phyloP scores from a whole-genome alignment of 225 moss, liverwort and hornwort species.

The Marchantia polymorpha region DNA sequence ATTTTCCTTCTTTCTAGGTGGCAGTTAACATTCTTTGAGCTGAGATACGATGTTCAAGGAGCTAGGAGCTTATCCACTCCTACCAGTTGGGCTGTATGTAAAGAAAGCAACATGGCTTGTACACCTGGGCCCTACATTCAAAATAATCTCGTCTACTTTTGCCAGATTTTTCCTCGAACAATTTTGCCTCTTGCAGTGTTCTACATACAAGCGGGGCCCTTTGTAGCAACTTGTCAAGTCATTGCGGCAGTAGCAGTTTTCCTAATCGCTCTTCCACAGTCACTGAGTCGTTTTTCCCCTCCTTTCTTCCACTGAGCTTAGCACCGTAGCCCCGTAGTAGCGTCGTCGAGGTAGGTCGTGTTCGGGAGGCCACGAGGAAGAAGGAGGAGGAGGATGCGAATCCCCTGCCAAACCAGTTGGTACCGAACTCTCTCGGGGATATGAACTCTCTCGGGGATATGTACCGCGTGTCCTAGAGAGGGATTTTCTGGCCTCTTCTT shows the following conservation, averaged over 20 bases:
- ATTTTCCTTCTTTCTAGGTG: conserved; percentile 28
- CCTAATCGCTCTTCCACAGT: background rate
- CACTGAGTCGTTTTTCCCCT: background rate
- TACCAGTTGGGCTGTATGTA: conserved; percentile 25
- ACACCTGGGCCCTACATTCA: conserved; percentile 26
- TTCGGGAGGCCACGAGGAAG: background rate
- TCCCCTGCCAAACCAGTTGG: background rate
- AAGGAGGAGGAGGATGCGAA: background rate
- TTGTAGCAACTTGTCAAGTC: background rate
- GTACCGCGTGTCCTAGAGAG: background rate
- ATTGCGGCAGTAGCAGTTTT: conserved; percentile 7
- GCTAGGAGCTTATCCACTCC: conserved; percentile 23
- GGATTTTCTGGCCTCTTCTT: background rate
- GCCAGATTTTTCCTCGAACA: conserved; percentile 5
- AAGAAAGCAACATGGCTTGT: conserved; percentile 22
- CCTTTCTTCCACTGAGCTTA: background rate
- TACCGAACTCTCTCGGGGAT: background rate
- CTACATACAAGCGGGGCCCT: conserved; percentile 3
- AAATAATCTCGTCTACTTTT: conserved; percentile 7
- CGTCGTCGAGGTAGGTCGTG: background rate
- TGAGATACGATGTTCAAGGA: conserved; percentile 25
- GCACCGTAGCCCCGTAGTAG: background rate
- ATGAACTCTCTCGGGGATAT: background rate
- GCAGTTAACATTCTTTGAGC: conserved; percentile 46
- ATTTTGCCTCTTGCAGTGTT: conserved; percentile 13